phyloP scores from a whole-genome alignment of 306 rosid species.

The Lathyrus sativus region DNA sequence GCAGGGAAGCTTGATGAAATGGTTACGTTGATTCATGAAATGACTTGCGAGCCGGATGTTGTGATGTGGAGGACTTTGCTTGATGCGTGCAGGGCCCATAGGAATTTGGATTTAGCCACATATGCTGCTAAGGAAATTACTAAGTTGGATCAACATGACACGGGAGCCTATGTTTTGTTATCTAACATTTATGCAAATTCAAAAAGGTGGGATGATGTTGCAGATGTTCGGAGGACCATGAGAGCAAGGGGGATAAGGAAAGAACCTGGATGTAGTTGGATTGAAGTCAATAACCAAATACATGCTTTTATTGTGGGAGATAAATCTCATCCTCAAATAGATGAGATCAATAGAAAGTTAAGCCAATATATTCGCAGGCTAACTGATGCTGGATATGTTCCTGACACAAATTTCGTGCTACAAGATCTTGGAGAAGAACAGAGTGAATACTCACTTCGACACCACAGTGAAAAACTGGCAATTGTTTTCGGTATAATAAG shows the following conservation, averaged over 20 bases:
- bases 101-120: slow-evolving; percentile 67
- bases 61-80: slow-evolving; percentile 87
- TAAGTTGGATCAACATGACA: slow-evolving; percentile 67
- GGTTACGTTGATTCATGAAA: slow-evolving; percentile 64
- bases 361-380: slow-evolving; percentile 56
- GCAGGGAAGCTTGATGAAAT: slow-evolving; percentile 81
- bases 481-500: slow-evolving; percentile 74
- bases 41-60: slow-evolving; percentile 75
- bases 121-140: slow-evolving; percentile 73
- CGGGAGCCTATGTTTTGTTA: slow-evolving; percentile 77
- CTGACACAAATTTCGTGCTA: slow-evolving; percentile 81
- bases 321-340: slow-evolving; percentile 70
- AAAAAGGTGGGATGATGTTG: slow-evolving; percentile 76
- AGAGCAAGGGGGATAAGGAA: slow-evolving; percentile 65
- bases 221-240: slow-evolving; percentile 69
- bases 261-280: slow-evolving; percentile 95
- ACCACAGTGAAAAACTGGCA: slow-evolving; percentile 85
- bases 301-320: slow-evolving; percentile 82
- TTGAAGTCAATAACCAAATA: slow-evolving; percentile 72
- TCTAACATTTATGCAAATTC: slow-evolving; percentile 80
- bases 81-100: slow-evolving; percentile 79
- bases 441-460: slow-evolving; percentile 72
- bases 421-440: slow-evolving; percentile 91
- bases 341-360: slow-evolving; percentile 58
- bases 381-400: slow-evolving; percentile 66